Evolutionary conservation across 257 asterid genomes (phyloP), one percentile per base, ranked within the genome.

Genomic region (Nicotiana tomentosiformis): DNA sequence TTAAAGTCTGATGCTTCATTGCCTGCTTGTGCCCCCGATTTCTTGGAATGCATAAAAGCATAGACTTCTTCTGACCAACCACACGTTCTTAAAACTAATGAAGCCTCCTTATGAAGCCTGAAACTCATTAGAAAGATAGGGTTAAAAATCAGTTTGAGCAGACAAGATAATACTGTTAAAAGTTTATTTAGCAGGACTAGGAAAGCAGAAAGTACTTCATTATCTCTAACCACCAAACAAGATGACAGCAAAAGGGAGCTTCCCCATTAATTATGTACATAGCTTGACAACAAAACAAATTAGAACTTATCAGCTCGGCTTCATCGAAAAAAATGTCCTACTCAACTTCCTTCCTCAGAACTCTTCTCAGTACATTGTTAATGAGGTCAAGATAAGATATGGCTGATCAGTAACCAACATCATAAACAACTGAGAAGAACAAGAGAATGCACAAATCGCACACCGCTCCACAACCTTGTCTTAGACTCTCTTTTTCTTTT

Each of bases 81-180:
- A 90, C 96, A 92, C 53, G 97, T 87, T 70, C 78, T 91, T 85
- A 96, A 89, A 81, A 86, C 51, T 68, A 74, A 77, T 82, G 95
- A 87, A 87, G 98, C 97, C 85, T 94, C 97, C 88, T 91, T 89
- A 78, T 84, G 89, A 82, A 96, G 86, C 88, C 99, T 96, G 95
- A 66, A 82, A 88, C 53, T 82, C n/a, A 83, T 32, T 30, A 79
- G 80, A 79, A 57, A 74, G 46, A 78, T 77, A 43, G 81, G 26
- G 67, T 66, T 43, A 81, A 83, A 35, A 82, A 69, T 68, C 74
- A 76, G 18, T 29, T n/a, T 49, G 81, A 74, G 33, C 49, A 32
- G 43, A 8, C 15, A 26, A 51, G 64, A 51, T 76, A 29, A 15
- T 49, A 18, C 37, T 8, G 64, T 51, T 16, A 51, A 8, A 53